phyloP scores from a whole-genome alignment of 1,284 basidiomycete genomes.

The Sanguinoderma infundibulare region DNA sequence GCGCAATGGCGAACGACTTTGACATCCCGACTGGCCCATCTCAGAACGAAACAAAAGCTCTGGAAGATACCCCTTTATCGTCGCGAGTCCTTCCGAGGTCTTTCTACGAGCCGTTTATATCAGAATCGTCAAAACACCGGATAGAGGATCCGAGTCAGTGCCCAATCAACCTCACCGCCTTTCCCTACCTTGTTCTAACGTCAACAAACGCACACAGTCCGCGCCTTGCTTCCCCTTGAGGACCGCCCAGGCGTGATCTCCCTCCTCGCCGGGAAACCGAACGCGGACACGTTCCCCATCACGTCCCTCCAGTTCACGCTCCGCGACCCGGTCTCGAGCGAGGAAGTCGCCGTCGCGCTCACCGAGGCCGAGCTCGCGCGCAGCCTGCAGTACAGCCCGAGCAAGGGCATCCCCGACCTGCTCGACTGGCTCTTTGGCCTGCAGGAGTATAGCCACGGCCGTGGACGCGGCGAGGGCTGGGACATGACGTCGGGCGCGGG shows the following conservation, averaged over 20 bases:
- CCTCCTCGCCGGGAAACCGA: constrained; percentile 86
- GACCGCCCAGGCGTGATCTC: constrained; percentile 81
- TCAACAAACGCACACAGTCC: constrained; percentile 28
- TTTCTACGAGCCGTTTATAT: constrained; percentile 59
- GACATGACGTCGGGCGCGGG: constrained; percentile 79
- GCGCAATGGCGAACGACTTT: constrained; percentile 4
- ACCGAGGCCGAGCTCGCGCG: constrained; percentile 57
- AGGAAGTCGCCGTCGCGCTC: constrained; percentile 52
- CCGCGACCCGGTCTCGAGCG: constrained; percentile 48
- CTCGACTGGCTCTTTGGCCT: constrained; percentile 69
- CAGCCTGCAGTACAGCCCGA: constrained; percentile 80
- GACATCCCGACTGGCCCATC: background rate
- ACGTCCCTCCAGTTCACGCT: constrained; percentile 67
- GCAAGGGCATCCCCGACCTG: constrained; percentile 71
- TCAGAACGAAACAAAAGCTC: background rate
- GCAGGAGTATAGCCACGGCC: constrained; percentile 68
- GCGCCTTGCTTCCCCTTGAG: constrained; percentile 74
- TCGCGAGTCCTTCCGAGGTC: constrained; percentile 42
- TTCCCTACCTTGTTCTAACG: background rate
- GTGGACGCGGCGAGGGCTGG: constrained; percentile 67
- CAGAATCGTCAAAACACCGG: constrained; percentile 52
- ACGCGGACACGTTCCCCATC: constrained; percentile 90
- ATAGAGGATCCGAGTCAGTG: constrained; percentile 61
- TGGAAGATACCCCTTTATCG: constrained; percentile 2
- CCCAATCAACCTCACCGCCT: background rate